These are phyloP conservation scores for Aspergillus neotritici DNA, from an alignment of 2,329 filamentous ascomycete genomes.

Conservation along the genomic window DNA sequence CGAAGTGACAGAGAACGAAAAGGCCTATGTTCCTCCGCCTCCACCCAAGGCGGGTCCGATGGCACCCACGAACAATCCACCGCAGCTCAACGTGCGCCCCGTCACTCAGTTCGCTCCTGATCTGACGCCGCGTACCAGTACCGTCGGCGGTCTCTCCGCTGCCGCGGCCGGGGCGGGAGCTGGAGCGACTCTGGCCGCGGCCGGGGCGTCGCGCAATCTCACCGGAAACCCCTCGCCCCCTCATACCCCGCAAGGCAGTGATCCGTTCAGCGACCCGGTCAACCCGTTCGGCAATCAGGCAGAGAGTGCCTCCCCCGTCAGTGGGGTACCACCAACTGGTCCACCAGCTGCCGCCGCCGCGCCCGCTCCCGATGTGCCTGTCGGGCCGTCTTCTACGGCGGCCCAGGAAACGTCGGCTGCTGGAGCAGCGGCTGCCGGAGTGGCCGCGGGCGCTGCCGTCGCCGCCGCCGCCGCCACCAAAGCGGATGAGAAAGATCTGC, in stretches of 20 bases:
- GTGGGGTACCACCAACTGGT: slow-evolving; percentile 1
- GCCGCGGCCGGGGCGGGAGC: slow-evolving; percentile 12
- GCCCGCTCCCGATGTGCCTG: slow-evolving; percentile 34
- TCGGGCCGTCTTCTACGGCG: slow-evolving; percentile 6
- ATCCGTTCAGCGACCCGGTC: slow-evolving; percentile 49
- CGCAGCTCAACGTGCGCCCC: slow-evolving; percentile 78
- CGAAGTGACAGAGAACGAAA: slow-evolving; percentile 57
- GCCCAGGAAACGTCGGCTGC: slow-evolving; percentile 8
- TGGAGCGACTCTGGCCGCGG: slow-evolving; percentile 10
- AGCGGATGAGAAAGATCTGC: slow-evolving; percentile 15
- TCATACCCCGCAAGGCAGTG: slow-evolving; percentile 35
- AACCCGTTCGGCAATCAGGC: slow-evolving; percentile 68
- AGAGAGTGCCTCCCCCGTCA: slow-evolving; percentile 37
- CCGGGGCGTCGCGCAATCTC: slow-evolving; percentile 28
- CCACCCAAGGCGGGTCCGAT: slow-evolving; percentile 37
- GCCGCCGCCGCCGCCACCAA: slow-evolving; percentile 32
- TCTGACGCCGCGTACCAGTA: slow-evolving; percentile 41
- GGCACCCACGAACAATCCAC: slow-evolving; percentile 49
- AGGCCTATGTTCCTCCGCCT: slow-evolving; percentile 40
- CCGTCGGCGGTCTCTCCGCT: slow-evolving; percentile 19
- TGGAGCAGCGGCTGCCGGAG: slow-evolving; percentile 24
- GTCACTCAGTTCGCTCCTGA: slow-evolving; percentile 76
- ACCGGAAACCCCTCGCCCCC: slow-evolving; percentile 27
- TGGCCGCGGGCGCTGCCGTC: slow-evolving; percentile 37
- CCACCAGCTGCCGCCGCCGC: slow-evolving; percentile 29